Evolutionary conservation across 169 alveolate species (phyloP).

Genomic region (Theileria parva): DNA sequence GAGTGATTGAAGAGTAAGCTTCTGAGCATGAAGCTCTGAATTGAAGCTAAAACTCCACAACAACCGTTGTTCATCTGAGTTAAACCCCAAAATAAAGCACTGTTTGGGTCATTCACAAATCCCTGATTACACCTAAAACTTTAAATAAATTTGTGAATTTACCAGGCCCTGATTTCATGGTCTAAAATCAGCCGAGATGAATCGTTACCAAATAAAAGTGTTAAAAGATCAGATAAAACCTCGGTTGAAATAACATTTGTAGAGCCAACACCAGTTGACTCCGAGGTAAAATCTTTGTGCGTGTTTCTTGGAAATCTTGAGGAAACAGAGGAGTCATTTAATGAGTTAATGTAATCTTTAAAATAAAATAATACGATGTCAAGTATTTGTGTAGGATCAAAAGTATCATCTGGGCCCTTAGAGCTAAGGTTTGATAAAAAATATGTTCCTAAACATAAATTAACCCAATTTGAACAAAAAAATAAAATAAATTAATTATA

Average conservation of each 20-base stretch:
- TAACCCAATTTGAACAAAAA: background rate
- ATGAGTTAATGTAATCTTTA: background rate
- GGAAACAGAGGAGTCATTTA: background rate
- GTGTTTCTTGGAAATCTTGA: background rate
- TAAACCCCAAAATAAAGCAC: constrained; percentile 64
- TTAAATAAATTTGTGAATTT: background rate
- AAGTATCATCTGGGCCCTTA: background rate
- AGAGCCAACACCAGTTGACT: background rate
- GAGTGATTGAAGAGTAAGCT: constrained; percentile 67
- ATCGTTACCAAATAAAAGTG: constrained; percentile 31
- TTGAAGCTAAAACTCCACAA: constrained; percentile 73
- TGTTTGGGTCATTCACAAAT: constrained; percentile 45
- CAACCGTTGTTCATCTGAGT: constrained; percentile 68
- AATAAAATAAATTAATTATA: too few species aligned
- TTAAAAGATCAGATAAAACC: constrained; percentile 11
- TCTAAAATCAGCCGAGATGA: constrained; percentile 16
- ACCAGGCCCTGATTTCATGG: constrained; percentile 47
- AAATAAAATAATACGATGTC: background rate
- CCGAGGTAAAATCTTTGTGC: background rate
- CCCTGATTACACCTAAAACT: constrained; percentile 66
- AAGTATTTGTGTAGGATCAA: constrained; percentile 7
- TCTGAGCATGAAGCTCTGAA: constrained; percentile 68
- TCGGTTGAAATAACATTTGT: constrained; percentile 15
- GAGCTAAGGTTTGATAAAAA: background rate
- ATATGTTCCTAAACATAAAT: background rate